Percentiles rank a stretch among this genome's conserved stretches.
These are phyloP conservation scores for Arxiozyma slooffiae DNA, from an alignment of 1,139 yeast species.

Conservation along the genomic window DNA sequence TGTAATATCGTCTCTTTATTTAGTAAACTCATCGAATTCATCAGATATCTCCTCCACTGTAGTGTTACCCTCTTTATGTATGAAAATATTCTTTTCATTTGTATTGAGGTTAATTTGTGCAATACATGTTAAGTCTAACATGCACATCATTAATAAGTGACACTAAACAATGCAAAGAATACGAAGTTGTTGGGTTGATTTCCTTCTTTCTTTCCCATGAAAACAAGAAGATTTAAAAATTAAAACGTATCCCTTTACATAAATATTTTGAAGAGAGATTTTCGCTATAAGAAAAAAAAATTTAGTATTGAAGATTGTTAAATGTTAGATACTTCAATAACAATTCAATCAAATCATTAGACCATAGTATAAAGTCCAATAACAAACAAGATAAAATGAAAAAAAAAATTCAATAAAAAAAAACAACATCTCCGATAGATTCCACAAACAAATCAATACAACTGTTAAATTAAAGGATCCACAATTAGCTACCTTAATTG, in stretches of 20 bases:
- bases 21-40: constrained; percentile 67
- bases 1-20: constrained; percentile 79
- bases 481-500: constrained; percentile 64
- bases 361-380: constrained; percentile 94
- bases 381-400: constrained; percentile 91
- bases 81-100: constrained; percentile 67
- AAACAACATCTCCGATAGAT: constrained; percentile 59
- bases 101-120: constrained; percentile 63
- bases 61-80: constrained; percentile 74
- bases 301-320: neutral
- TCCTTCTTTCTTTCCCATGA: neutral
- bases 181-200: neutral
- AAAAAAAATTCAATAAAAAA: constrained; percentile 75
- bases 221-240: neutral
- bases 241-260: too few species aligned
- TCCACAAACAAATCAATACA: constrained; percentile 63
- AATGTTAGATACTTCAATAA: neutral
- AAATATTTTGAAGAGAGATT: neutral
- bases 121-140: constrained; percentile 68
- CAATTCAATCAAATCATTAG: constrained; percentile 12
- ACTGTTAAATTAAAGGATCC: constrained; percentile 55
- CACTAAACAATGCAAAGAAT: neutral
- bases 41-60: constrained; percentile 63
- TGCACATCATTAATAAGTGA: too few species aligned
- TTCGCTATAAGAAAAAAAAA: neutral